Base-by-base conservation (phyloP, 2,329 filamentous ascomycete genomes). In the Beauveria brongniartii region DNA sequence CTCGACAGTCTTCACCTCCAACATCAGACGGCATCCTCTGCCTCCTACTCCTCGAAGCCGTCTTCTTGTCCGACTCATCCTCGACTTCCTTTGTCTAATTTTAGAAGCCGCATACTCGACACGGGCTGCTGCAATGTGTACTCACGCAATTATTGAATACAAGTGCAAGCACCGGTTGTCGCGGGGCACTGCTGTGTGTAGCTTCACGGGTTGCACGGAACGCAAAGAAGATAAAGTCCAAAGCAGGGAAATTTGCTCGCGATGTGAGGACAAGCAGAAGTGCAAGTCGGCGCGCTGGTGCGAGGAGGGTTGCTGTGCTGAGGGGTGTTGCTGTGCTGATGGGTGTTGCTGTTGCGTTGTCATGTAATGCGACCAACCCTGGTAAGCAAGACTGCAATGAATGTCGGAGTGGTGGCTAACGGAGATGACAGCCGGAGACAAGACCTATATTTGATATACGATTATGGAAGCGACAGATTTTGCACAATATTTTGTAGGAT, bases 261-360 rank as follows among this genome's bases (percentile, higher is more conserved):
- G 71, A 53, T 75, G 74, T 62, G 73, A 74, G 51, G 67, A 65
- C 54, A 65, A 64, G n/a, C 65, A 65, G 41, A 61, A 65, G 46
- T 67, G 70, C 56, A 66, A 65, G 48, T 75, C 73, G 7, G 69
- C 72, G 6, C 67, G 72, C 59, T 75, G 73, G 73, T 75, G 73
- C 59, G 71, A 69, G 3, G 69, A 72, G 18, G 72, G 72, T 55
- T 74, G 72, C 59, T 66, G 70, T 56, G 58, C 62, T 51, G 51
- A 61, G 6, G 59, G 59, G 28, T 55, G 50, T 24, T 61, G 43
- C 34, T 56, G 54, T 22, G 22, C 22, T 22, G 22, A 22, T 22
- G 22, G 22, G 22, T 22, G 22, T 22, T 22, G 22, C 34, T 56
- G 54, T 16, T 57, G 55, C 30, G 26, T 50, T 5, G 24, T 61